These are phyloP conservation scores for Sporodiniella umbellata DNA, from an alignment of 371 early-diverging fungal genomes.

Conservation along the genomic window DNA sequence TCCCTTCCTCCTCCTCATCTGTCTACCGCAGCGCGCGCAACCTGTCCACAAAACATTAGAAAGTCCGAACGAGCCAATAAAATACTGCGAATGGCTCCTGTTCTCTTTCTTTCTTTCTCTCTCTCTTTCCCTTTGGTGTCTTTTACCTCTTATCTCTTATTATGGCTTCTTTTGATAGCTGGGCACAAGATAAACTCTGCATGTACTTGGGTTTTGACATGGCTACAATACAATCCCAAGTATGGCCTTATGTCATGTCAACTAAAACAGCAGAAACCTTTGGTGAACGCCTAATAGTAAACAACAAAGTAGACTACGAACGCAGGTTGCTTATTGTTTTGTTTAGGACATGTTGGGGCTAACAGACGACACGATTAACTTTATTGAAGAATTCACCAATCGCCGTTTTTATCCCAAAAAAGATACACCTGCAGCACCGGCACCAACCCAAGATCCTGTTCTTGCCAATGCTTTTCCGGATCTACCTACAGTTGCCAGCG, in stretches of 20 bases:
- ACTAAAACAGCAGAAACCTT: conserved; percentile 29
- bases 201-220: conserved; percentile 48
- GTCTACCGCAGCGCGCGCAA: conserved; percentile 1
- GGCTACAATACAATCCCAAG: conserved; percentile 36
- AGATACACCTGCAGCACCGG: neutral
- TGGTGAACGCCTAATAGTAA: conserved; percentile 38
- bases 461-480: too few relatives aligned
- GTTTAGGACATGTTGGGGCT: conserved; percentile 36
- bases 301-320: neutral
- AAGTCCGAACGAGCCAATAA: neutral
- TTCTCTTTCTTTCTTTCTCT: too few relatives aligned
- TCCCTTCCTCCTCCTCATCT: neutral
- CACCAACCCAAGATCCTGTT: too few relatives aligned
- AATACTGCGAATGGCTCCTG: too few relatives aligned
- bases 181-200: conserved; percentile 41
- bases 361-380: conserved; percentile 20
- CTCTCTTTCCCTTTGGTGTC: too few relatives aligned
- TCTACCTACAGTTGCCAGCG: too few relatives aligned
- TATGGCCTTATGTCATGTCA: conserved; percentile 37
- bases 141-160: too few relatives aligned
- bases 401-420: conserved; percentile 24
- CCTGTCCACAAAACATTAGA: too few relatives aligned
- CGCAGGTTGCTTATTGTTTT: neutral
- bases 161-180: conserved; percentile 19
- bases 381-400: conserved; percentile 33